Base-by-base conservation (phyloP, 306 rosid genomes). In the Nissolia schottii region DNA sequence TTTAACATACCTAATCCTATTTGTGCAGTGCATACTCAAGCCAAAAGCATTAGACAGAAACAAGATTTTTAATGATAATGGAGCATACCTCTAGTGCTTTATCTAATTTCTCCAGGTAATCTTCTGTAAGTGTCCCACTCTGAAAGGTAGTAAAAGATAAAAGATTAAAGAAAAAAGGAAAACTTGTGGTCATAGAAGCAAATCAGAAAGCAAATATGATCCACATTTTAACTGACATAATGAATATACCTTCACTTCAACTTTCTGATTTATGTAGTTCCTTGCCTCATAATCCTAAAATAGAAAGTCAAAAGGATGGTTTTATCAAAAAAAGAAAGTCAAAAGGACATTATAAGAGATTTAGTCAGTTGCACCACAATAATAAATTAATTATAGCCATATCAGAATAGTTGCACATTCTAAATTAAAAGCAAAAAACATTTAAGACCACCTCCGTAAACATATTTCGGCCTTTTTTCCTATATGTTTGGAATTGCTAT, bases 271-370 rank as follows among this genome's bases (percentile, higher is more conserved):
- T 75, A 94, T 89, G 78, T 81, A 84, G 54, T 83, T 78, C 71
- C 98, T 89, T 3, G 96, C 97, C 80, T 89, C 96, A 58, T 80
- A 85, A 82, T 91, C 97, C 98, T 91, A 51, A 76, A 38, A 79
- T 43, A 76, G 48, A 65, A 24, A 45, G 19, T 53, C 48, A 41
- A 65, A 69, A 53, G 61, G 34, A 48, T n/a, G n/a, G n/a, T n/a
- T n/a, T n/a, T n/a, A n/a, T n/a, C n/a, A n/a, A 51, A 76, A 38
- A 79, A 32, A 76, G 48, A 65, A 24, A 45, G 19, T 53, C 48
- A 41, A 65, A 69, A 53, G 61, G 34, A 48, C 27, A 35, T 0
- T 12, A 37, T 40, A 25, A 70, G 56, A 69, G 67, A 55, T 29
- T 50, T 35, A 7, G 49, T 7, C 31, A 40, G 65, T 57, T 53